These are phyloP conservation scores for Globisporangium paddicum DNA, from an alignment of 352 stramenopile species.

Conservation along the genomic window DNA sequence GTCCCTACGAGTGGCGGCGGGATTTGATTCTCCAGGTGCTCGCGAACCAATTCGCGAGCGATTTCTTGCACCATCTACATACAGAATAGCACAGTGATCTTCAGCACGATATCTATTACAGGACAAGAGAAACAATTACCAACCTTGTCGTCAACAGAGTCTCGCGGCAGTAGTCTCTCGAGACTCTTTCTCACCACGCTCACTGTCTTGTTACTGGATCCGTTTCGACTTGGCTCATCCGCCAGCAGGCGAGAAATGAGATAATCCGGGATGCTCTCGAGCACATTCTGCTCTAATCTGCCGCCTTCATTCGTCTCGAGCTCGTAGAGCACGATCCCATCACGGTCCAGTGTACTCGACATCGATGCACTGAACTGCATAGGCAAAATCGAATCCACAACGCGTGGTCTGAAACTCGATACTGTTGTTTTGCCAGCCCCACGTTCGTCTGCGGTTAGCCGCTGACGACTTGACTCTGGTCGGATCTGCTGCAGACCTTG, in stretches of 20 bases:
- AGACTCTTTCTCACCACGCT: slow-evolving; percentile 27
- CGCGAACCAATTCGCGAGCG: slow-evolving; percentile 29
- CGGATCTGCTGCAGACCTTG: slow-evolving; percentile 17
- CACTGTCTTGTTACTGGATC: neutral
- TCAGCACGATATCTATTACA: too few relatives aligned
- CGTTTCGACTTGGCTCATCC: neutral
- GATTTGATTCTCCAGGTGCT: slow-evolving; percentile 13
- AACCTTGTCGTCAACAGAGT: slow-evolving; percentile 27
- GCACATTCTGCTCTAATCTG: slow-evolving; percentile 22
- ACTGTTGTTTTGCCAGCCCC: neutral
- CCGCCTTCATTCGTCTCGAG: neutral
- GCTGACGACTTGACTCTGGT: slow-evolving; percentile 9
- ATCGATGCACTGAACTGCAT: neutral
- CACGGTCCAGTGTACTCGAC: neutral
- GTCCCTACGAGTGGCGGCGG: neutral
- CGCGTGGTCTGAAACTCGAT: neutral
- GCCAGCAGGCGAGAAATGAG: slow-evolving; percentile 29
- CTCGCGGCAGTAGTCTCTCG: slow-evolving; percentile 23
- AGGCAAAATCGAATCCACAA: neutral
- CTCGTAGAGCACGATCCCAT: neutral
- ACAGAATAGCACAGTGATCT: neutral
- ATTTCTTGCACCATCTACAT: slow-evolving; percentile 26
- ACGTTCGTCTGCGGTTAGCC: neutral
- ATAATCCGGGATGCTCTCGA: slow-evolving; percentile 11
- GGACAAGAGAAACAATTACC: neutral